Base-by-base conservation (phyloP, 2,329 filamentous ascomycete genomes). In the Paecilomyces fulvus region DNA sequence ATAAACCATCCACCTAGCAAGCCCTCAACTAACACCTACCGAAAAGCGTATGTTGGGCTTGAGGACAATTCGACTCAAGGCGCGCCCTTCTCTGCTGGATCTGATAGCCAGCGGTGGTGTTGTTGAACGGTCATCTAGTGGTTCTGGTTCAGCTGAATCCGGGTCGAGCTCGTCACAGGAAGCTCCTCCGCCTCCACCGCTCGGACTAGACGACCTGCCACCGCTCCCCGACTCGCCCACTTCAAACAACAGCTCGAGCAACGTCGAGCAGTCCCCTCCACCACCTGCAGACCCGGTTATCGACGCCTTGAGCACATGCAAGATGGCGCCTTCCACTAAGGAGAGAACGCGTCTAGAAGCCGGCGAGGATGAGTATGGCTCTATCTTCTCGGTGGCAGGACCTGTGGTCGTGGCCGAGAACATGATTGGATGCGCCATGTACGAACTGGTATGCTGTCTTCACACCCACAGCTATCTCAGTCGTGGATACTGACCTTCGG, bases 371-470 rank as follows among this genome's bases (percentile, higher is more conserved):
- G 76, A 83, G 64, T 76, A 81, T 79, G 86, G 84, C 67, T 76
- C 79, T 60, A 83, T 90, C 76, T 89, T 85, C 78, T 89, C 86
- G 61, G 79, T 90, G 66, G 89, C 86, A 62, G 86, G 85, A 65
- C 94, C 94, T 71, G 94, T 99, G 80, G 87, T 99, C 68, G 84
- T 99, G 66, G 94, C 92, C 73, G 92, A 97, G 80, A 87, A 96
- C 77, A 96, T 99, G 92, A 90, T 92, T 71, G 94, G 94, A 75
- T 94, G 94, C 83, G 92, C 94, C 75, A 99, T 99, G 94, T 96
- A 97, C 85, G 94, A 99, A 80, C 82, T 99, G 80, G 91, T 91
- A 81, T 66, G 85, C 55, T 55, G 53, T 61, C 59, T 54, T 60
- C 59, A 52, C 31, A 55, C 53, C 51, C 48, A 46, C 43, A 48